Conservation (phyloP, 2,329 filamentous ascomycete species). For the Hypoxylon rubiginosum region DNA sequence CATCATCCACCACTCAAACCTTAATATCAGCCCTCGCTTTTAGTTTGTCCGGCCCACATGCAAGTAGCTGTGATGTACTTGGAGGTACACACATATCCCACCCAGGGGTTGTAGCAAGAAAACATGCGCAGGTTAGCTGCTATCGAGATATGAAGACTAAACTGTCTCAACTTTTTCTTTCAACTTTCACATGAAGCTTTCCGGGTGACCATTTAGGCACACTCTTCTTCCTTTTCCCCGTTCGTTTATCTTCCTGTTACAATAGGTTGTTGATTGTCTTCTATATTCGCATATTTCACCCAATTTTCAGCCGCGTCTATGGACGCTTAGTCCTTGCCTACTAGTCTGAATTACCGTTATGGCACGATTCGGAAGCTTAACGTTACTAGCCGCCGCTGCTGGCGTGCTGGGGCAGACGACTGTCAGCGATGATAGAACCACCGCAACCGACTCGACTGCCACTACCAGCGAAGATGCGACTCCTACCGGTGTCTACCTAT, state of each 20-base stretch:
- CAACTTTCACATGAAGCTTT: slow-evolving; percentile 1
- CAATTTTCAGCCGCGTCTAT: slow-evolving; percentile 19
- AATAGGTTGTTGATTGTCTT: slow-evolving; percentile 11
- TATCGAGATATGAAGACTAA: slow-evolving; percentile 7
- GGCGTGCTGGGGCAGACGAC: slow-evolving; percentile 51
- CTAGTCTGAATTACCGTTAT: slow-evolving; percentile 39
- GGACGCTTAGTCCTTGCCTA: slow-evolving; percentile 20
- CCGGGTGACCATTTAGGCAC: slow-evolving; percentile 11
- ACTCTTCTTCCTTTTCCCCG: slow-evolving; percentile 2
- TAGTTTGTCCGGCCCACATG: slow-evolving; percentile 23
- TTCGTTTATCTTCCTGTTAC: neutral
- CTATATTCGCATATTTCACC: neutral
- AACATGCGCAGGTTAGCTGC: slow-evolving; percentile 3
- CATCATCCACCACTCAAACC: slow-evolving; percentile 18
- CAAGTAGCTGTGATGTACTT: slow-evolving; percentile 32
- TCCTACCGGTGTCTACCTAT: slow-evolving; percentile 61
- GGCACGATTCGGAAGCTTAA: slow-evolving; percentile 41
- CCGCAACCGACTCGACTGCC: slow-evolving; percentile 53
- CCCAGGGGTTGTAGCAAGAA: neutral
- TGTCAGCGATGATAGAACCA: slow-evolving; percentile 56
- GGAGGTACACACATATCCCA: slow-evolving; percentile 23
- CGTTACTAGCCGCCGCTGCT: slow-evolving; percentile 44
- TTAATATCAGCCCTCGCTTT: slow-evolving; percentile 23
- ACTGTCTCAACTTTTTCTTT: slow-evolving; percentile 23
- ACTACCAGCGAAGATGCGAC: slow-evolving; percentile 51